phyloP scores from a whole-genome alignment of 345 rosid genomes.

The Excoecaria cochinchinensis region DNA sequence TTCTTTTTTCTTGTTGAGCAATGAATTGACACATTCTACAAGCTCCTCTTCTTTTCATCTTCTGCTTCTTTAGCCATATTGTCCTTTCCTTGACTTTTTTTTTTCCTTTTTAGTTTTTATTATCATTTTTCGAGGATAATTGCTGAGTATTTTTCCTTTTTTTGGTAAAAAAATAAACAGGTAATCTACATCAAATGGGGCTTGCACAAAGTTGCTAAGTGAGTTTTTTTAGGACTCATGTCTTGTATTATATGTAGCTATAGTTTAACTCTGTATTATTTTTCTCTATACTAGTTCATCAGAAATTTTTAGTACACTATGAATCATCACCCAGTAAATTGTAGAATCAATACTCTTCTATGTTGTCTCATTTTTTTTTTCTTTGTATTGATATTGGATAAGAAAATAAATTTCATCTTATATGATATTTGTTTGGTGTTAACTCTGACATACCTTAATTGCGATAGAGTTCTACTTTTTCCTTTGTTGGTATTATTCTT shows the following conservation, averaged over 20 bases:
- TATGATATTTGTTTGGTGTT: neutral
- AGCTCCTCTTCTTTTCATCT: neutral
- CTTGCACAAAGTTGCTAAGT: slow-evolving; percentile 14
- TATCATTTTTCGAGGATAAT: neutral
- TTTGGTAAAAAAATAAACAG: slow-evolving; percentile 13
- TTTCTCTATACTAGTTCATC: neutral
- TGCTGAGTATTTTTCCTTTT: neutral
- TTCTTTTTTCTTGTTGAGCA: neutral
- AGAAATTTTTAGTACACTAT: neutral
- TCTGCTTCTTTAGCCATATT: neutral
- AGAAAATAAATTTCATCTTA: slow-evolving; percentile 1
- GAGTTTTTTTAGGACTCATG: neutral
- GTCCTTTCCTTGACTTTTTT: neutral
- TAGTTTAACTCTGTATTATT: slow-evolving; percentile 14
- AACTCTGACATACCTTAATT: neutral
- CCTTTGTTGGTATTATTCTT: neutral
- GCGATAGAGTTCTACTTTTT: neutral
- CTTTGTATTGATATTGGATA: neutral
- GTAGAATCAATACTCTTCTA: neutral
- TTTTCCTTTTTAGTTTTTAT: neutral
- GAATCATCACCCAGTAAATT: neutral
- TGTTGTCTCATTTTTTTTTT: neutral
- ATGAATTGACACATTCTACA: neutral
- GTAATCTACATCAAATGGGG: neutral
- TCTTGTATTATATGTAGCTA: slow-evolving; percentile 25